Base-by-base conservation (phyloP, 2,329 filamentous ascomycete species). In the Lecanosticta acicola region DNA sequence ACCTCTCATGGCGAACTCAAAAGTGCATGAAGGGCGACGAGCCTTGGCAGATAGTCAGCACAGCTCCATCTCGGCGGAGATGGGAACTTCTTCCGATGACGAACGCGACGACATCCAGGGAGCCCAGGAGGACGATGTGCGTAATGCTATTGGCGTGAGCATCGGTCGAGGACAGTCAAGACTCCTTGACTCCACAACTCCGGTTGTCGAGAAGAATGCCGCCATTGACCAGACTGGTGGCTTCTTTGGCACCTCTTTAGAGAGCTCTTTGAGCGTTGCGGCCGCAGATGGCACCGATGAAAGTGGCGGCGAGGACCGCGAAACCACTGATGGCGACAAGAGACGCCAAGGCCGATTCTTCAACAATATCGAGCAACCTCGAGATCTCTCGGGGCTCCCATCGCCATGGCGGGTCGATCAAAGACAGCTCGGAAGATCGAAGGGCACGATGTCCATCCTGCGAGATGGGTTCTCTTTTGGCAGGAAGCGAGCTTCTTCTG, bases 201-300 rank as follows among this genome's bases (percentile, higher is more conserved):
- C 79, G 1, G 75, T 75, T 8, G 73, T 73, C 16, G 79, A 81
- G 58, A 82, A 81, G 60, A 73, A 69, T n/a, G 74, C 75, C 2
- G 73, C 72, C 1, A 64, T 83, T 55, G 75, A 78, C 49, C 66
- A 70, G 26, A 53, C 58, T 13, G 72, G 71, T 3, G 70, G 63
- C 13, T 73, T 77, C 53, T 79, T 79, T 49, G 46, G 60, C 13
- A 38, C 21, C 48, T 37, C 32, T 0, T 44, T 53, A 9, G 56
- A 54, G 11, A 29, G 24, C 24, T 11, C 11, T 5, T 11, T 29
- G 24, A 29, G 24, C 24, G 24, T 29, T 16, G 32, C 13, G 4
- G 32, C 32, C 13, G 21, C 21, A 32, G 38, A 40, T 7, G 38
- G 21, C 11, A n/a, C 20, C 7, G 38, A 40, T 7, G 37, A 33